phyloP scores from a whole-genome alignment of 2,329 filamentous ascomycete species.

The Cytospora mali region DNA sequence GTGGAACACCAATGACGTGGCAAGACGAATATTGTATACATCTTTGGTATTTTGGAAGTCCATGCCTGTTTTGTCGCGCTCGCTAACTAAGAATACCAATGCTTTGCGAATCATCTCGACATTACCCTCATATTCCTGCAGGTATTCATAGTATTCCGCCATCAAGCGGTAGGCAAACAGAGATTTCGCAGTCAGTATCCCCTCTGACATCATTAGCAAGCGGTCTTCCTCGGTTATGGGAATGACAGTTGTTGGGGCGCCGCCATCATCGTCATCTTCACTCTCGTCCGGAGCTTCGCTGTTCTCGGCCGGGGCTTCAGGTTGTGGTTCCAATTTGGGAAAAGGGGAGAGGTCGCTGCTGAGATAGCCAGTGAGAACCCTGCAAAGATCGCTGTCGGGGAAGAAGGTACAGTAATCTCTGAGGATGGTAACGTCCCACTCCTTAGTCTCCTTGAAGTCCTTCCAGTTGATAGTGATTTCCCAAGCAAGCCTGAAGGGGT shows the following conservation, averaged over 20 bases:
- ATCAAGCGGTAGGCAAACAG: constrained; percentile 82
- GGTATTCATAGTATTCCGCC: constrained; percentile 77
- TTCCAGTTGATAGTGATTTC: constrained; percentile 88
- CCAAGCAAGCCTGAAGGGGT: constrained; percentile 89
- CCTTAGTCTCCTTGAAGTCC: constrained; percentile 72
- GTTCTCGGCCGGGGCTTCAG: constrained; percentile 37
- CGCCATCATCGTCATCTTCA: constrained; percentile 60
- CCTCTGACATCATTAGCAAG: constrained; percentile 77
- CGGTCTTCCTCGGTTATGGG: constrained; percentile 76
- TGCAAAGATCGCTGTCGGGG: constrained; percentile 78
- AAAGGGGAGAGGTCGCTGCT: constrained; percentile 85
- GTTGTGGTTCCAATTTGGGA: constrained; percentile 44
- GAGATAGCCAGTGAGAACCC: constrained; percentile 80
- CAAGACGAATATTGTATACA: constrained; percentile 75
- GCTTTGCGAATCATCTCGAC: constrained; percentile 81
- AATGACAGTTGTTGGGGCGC: constrained; percentile 55
- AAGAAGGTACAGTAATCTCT: constrained; percentile 83
- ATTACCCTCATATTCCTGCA: constrained; percentile 83
- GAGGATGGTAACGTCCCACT: constrained; percentile 78
- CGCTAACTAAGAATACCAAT: constrained; percentile 59
- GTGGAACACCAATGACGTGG: constrained; percentile 85
- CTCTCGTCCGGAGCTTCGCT: constrained; percentile 54
- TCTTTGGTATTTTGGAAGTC: constrained; percentile 71
- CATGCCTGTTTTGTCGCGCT: constrained; percentile 69
- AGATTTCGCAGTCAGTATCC: constrained; percentile 68